Evolutionary conservation across 164 flowering plant species (phyloP).

Genomic region (Nymphaea thermarum): DNA sequence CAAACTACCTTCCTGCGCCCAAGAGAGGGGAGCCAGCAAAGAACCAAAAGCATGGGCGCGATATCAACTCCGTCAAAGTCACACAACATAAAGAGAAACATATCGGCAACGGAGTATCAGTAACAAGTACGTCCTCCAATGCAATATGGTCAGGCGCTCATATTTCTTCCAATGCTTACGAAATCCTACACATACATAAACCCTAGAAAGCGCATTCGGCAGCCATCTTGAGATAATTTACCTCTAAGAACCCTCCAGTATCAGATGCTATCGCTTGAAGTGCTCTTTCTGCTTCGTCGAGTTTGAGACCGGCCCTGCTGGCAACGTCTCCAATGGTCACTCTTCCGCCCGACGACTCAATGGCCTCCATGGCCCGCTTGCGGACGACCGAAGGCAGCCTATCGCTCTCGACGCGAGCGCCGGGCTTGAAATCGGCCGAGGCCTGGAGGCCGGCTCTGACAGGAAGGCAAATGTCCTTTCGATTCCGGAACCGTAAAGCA

Average conservation of each 20-base stretch:
- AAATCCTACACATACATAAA: background rate
- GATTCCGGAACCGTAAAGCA: conserved; percentile 1
- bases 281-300: conserved; percentile 70
- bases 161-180: too few relatives aligned
- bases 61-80: too few relatives aligned
- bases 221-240: conserved; percentile 5
- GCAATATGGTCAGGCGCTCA: too few relatives aligned
- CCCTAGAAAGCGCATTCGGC: background rate
- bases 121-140: too few relatives aligned
- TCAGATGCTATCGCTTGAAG: conserved; percentile 94
- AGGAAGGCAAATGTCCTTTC: conserved; percentile 15
- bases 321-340: conserved; percentile 91
- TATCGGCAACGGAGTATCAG: too few relatives aligned
- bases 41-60: too few relatives aligned
- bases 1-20: too few relatives aligned
- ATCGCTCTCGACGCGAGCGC: conserved; percentile 60
- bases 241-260: conserved; percentile 89
- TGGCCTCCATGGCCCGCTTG: conserved; percentile 75
- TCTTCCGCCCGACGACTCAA: conserved; percentile 70
- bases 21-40: too few relatives aligned
- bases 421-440: conserved; percentile 34
- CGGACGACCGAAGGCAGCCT: conserved; percentile 58
- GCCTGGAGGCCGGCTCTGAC: conserved; percentile 30
- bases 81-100: too few relatives aligned
- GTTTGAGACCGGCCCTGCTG: conserved; percentile 62